phyloP scores from a whole-genome alignment of 1,284 basidiomycete species.

The Ustanciosporium gigantosporum region DNA sequence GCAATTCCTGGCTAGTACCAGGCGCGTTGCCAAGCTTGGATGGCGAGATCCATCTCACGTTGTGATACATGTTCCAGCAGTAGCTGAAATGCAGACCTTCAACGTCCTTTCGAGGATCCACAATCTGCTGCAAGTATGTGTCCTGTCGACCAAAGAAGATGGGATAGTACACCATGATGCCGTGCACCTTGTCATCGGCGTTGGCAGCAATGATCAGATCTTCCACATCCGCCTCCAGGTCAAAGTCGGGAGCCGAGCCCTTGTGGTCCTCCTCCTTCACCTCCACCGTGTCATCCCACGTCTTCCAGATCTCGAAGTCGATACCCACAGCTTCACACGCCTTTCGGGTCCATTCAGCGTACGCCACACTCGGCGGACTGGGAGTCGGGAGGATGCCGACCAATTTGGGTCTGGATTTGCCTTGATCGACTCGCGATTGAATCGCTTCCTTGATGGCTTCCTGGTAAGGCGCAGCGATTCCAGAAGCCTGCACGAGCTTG shows the following conservation, averaged over 20 bases:
- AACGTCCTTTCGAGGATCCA: slow-evolving; percentile 94
- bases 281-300: slow-evolving; percentile 54
- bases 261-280: slow-evolving; percentile 69
- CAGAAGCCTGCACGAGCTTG: slow-evolving; percentile 52
- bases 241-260: slow-evolving; percentile 69
- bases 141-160: slow-evolving; percentile 69
- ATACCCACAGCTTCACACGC: slow-evolving; percentile 88
- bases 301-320: slow-evolving; percentile 70
- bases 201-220: slow-evolving; percentile 67
- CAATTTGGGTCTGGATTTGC: slow-evolving; percentile 69
- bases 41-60: slow-evolving; percentile 58
- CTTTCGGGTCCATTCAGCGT: slow-evolving; percentile 90
- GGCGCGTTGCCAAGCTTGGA: slow-evolving; percentile 56
- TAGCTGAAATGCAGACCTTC: slow-evolving; percentile 83
- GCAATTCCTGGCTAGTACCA: slow-evolving; percentile 51
- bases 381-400: slow-evolving; percentile 90
- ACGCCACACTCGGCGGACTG: slow-evolving; percentile 81
- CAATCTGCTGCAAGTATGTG: slow-evolving; percentile 91
- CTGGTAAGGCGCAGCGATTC: slow-evolving; percentile 56
- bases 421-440: slow-evolving; percentile 28
- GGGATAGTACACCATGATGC: slow-evolving; percentile 80
- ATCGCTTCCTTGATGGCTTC: slow-evolving; percentile 46
- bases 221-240: slow-evolving; percentile 70
- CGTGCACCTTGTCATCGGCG: slow-evolving; percentile 80
- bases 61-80: slow-evolving; percentile 62